Evolutionary conservation across 1,139 yeast species (phyloP).

Genomic region (Yamadazyma epiphylla): DNA sequence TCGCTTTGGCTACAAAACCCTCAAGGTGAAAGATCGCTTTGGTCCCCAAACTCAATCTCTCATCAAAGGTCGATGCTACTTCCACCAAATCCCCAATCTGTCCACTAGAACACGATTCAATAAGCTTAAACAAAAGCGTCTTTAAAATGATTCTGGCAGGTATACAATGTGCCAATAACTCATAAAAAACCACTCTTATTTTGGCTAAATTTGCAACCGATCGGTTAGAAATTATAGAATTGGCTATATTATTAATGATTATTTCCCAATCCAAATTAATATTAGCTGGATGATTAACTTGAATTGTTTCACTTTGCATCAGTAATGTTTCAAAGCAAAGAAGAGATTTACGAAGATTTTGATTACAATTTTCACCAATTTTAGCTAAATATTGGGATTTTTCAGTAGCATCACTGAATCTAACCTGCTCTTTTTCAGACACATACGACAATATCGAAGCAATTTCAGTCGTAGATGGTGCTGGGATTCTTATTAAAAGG

Average conservation of each 20-base stretch:
- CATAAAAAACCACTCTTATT: constrained; percentile 74
- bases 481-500: constrained; percentile 75
- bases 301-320: constrained; percentile 61
- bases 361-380: constrained; percentile 54
- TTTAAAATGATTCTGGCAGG: constrained; percentile 80
- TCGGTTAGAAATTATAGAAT: constrained; percentile 54
- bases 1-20: constrained; percentile 85
- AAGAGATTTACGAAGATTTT: constrained; percentile 76
- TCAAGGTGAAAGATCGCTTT: constrained; percentile 93
- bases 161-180: constrained; percentile 85
- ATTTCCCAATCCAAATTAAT: constrained; percentile 80
- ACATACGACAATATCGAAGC: constrained; percentile 50
- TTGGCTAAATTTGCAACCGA: constrained; percentile 72
- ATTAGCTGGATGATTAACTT: constrained; percentile 26
- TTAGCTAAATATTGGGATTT: constrained; percentile 39
- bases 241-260: constrained; percentile 65
- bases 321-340: constrained; percentile 81
- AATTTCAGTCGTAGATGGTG: constrained; percentile 66
- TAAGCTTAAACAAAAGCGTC: constrained; percentile 56
- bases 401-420: constrained; percentile 20
- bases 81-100: constrained; percentile 55
- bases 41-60: constrained; percentile 78
- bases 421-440: constrained; percentile 53
- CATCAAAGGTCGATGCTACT: constrained; percentile 76
- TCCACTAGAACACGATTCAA: constrained; percentile 35